These are phyloP conservation scores for Diaporthe ilicicola DNA, from an alignment of 2,329 filamentous ascomycete species.

Conservation along the genomic window DNA sequence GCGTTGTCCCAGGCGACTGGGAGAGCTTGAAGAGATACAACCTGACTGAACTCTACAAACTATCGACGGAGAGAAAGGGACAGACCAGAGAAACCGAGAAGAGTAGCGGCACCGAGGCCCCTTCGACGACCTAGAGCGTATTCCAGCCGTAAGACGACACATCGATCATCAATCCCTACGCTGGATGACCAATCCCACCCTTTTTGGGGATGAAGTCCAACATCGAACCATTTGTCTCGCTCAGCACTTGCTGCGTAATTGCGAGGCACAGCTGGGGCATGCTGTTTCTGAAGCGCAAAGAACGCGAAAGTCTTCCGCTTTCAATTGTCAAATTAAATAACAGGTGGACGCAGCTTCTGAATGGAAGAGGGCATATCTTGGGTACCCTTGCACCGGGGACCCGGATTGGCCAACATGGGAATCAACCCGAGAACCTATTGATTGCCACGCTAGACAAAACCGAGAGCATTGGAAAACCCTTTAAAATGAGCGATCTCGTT, in stretches of 20 bases:
- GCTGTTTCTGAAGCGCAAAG: background rate
- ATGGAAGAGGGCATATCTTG: too few relatives aligned
- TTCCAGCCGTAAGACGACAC: background rate
- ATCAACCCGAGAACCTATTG: too few relatives aligned
- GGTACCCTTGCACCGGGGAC: too few relatives aligned
- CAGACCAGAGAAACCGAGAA: slow-evolving; percentile 16
- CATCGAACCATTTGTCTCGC: background rate
- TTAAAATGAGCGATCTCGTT: too few relatives aligned
- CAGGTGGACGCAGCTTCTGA: too few relatives aligned
- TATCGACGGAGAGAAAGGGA: slow-evolving; percentile 36
- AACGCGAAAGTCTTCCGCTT: background rate
- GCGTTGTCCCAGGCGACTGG: slow-evolving; percentile 79
- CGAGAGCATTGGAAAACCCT: too few relatives aligned
- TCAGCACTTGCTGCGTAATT: background rate
- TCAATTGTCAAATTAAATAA: too few relatives aligned
- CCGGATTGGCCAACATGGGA: too few relatives aligned
- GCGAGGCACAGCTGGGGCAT: background rate
- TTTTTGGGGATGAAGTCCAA: too few relatives aligned
- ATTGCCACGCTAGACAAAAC: too few relatives aligned
- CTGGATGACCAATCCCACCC: background rate
- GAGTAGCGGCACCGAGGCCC: background rate
- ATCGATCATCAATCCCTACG: background rate
- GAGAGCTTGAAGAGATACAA: slow-evolving; percentile 81
- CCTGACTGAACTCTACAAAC: slow-evolving; percentile 74
- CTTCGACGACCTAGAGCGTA: background rate